phyloP scores from a whole-genome alignment of 257 asterid species.

The Nicotiana otophora region DNA sequence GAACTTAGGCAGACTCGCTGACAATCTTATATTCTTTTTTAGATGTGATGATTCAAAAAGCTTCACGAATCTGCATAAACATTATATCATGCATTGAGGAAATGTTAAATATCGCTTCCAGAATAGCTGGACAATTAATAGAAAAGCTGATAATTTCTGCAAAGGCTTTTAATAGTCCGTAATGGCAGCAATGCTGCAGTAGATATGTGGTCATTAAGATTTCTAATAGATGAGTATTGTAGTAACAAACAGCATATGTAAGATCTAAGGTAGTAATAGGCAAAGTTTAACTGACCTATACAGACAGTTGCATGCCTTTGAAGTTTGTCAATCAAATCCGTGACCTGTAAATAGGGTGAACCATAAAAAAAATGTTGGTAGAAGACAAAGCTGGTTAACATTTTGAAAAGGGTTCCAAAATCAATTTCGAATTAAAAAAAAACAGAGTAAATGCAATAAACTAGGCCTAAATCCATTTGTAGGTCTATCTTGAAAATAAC shows the following conservation, averaged over 20 bases:
- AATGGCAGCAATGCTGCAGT: neutral
- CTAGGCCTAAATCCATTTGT: neutral
- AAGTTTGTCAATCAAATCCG: constrained; percentile 52
- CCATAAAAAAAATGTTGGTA: constrained; percentile 5
- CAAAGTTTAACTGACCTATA: constrained; percentile 35
- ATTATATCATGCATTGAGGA: neutral
- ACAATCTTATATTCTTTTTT: neutral
- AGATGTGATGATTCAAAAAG: too few relatives aligned
- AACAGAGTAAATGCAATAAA: neutral
- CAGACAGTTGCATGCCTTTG: constrained; percentile 63
- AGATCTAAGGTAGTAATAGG: neutral
- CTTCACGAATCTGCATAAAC: neutral
- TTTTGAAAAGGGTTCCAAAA: neutral
- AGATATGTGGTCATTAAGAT: neutral
- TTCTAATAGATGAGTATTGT: neutral
- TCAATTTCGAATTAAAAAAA: neutral
- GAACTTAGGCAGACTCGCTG: neutral
- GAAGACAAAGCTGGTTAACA: neutral
- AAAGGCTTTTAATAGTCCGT: neutral
- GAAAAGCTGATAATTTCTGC: neutral
- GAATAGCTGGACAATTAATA: neutral
- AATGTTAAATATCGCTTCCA: neutral
- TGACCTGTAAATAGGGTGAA: constrained; percentile 57
- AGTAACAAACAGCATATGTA: neutral
- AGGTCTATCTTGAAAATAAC: neutral